Conservation (phyloP, 2,329 filamentous ascomycete genomes). For the Gremmenia infestans region DNA sequence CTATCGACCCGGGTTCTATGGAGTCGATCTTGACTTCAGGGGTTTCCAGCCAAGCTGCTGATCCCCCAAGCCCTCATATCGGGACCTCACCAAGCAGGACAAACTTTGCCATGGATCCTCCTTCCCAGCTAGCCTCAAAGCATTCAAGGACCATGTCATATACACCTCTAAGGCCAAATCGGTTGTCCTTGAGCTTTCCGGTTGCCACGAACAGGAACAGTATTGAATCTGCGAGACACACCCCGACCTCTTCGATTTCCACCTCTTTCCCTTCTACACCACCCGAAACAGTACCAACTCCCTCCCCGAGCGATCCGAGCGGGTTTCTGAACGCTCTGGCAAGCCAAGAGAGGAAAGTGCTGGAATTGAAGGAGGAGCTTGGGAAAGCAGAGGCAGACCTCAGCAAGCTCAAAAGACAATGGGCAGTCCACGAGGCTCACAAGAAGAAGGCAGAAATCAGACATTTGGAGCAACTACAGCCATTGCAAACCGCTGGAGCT, state of each 20-base stretch:
- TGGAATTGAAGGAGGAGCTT: constrained; percentile 91
- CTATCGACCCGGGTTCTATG: constrained; percentile 26
- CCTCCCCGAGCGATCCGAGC: constrained; percentile 27
- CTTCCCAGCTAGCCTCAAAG: constrained; percentile 15
- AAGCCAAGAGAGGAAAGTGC: constrained; percentile 81
- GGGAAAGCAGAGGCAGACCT: constrained; percentile 74
- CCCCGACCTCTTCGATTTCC: constrained; percentile 27
- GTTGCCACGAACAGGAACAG: constrained; percentile 23
- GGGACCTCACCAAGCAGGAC: constrained; percentile 24
- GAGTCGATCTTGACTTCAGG: constrained; percentile 29
- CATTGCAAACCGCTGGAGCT: constrained; percentile 35
- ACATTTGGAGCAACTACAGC: constrained; percentile 53
- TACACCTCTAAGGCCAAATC: constrained; percentile 26
- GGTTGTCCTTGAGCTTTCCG: constrained; percentile 31
- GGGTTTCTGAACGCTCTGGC: constrained; percentile 82
- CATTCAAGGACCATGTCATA: constrained; percentile 26
- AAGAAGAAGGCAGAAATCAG: constrained; percentile 68
- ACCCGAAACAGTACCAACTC: constrained; percentile 15
- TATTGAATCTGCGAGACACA: constrained; percentile 24
- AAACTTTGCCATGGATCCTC: constrained; percentile 22
- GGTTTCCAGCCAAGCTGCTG: constrained; percentile 18
- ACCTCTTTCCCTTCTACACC: constrained; percentile 26
- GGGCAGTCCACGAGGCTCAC: constrained; percentile 69
- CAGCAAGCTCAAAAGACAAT: constrained; percentile 73
- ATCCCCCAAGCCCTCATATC: constrained; percentile 24